Base-by-base conservation (phyloP, 768 basidiomycete genomes). In the Xerocomus potaroensis region DNA sequence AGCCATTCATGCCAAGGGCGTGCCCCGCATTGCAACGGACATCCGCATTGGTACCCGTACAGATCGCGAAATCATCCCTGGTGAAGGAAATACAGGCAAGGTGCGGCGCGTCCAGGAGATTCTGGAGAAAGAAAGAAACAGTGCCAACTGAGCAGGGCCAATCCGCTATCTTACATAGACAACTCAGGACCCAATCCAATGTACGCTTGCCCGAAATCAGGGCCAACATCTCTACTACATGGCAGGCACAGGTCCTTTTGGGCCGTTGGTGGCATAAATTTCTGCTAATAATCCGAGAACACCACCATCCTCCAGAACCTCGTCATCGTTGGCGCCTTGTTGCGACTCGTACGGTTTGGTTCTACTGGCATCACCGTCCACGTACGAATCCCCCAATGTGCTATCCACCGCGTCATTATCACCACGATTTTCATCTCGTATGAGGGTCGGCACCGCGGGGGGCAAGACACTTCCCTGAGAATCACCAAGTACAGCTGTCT, bases 21-120 rank as follows among this genome's bases (percentile, higher is more conserved):
- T 79, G 0, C 80, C 81, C 14, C 80, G 85, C 42, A 77, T 93
- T 43, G 89, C 89, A 10, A 95, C 94, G 11, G 94, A 98, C 68
- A 87, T 97, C 49, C 84, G 95, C 22, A 94, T 98, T 43, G 95
- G 95, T 34, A 97, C 95, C 1, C 81, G 94, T 37, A 75, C 78
- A 19, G 81, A 94, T 66, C 78, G 83, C 49, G 70, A 76, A 31
- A 75, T 84, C 15, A 65, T 68, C 5, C 73, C 75, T 1, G 86
- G 84, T 5, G 72, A 78, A 35, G 91, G 85, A 7, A 96, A 96
- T 54, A 80, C 80, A 18, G 71, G 69, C 43, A 97, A 98, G 62
- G 78, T 96, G 14, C 72, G 73, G 41, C 78, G 92, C 22, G 92
- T 98, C 8, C 74, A 87, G 55, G 84, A 84, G 38, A 89, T 96